Conservation (phyloP, 2,329 filamentous ascomycete genomes). For the Paraphoma sp. region DNA sequence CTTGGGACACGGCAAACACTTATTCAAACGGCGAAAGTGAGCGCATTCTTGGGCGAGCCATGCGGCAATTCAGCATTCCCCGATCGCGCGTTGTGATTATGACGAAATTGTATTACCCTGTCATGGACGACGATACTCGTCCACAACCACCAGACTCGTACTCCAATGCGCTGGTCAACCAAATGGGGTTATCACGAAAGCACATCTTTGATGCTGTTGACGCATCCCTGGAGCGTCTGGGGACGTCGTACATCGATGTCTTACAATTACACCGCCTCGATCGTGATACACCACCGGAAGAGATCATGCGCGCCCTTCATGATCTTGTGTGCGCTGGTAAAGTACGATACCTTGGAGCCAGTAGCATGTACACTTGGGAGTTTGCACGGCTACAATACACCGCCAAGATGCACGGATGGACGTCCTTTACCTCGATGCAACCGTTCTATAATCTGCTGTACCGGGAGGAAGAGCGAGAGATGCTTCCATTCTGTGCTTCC, state of each 20-base stretch:
- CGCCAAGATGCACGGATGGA: conserved; percentile 50
- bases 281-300: conserved; percentile 15
- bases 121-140: conserved; percentile 10
- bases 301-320: conserved; percentile 32
- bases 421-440: conserved; percentile 54
- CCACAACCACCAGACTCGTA: conserved; percentile 7
- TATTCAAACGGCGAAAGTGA: too few species aligned
- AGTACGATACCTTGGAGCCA: conserved; percentile 33
- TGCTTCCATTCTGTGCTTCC: conserved; percentile 26
- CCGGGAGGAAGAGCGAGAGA: conserved; percentile 53
- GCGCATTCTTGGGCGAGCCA: conserved; percentile 33
- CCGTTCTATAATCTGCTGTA: conserved; percentile 52
- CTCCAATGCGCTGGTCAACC: conserved; percentile 36
- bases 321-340: conserved; percentile 29
- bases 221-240: conserved; percentile 9
- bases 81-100: conserved; percentile 37
- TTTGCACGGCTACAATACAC: conserved; percentile 52
- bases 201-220: conserved; percentile 50
- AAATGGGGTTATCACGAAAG: conserved; percentile 40
- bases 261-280: conserved; percentile 32
- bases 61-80: conserved; percentile 37
- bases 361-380: conserved; percentile 41
- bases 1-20: too few species aligned
- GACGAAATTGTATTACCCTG: conserved; percentile 28
- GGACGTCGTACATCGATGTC: conserved; percentile 30